A percentile compares a stretch with the other conserved stretches of the same genome.
phyloP scores from a whole-genome alignment of 2,329 filamentous ascomycete species.

The Pyricularia sp. region DNA sequence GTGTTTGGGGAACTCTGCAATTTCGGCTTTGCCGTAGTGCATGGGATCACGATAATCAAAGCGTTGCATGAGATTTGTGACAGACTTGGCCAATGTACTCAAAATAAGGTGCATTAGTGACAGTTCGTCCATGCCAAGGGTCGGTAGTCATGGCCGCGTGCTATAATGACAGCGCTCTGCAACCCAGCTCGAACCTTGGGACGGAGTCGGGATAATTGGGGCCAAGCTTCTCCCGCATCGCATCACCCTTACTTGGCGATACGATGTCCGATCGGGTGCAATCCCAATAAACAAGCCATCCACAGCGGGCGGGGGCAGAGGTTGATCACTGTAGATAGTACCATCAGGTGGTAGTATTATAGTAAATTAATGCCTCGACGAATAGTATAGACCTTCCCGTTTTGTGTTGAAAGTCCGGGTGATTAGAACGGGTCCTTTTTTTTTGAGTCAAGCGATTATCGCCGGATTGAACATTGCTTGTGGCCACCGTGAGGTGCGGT shows the following conservation, averaged over 20 bases:
- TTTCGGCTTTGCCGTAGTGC: not conserved
- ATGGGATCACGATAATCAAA: not conserved
- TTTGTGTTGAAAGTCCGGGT: not conserved
- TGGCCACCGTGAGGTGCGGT: no score
- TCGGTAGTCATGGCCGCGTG: not conserved
- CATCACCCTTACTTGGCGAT: not conserved
- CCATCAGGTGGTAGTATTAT: not conserved
- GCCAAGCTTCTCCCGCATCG: not conserved
- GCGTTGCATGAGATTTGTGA: not conserved
- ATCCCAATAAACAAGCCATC: not conserved
- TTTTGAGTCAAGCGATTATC: not conserved
- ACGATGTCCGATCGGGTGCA: not conserved
- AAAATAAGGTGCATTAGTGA: not conserved
- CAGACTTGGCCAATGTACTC: not conserved
- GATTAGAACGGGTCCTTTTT: not conserved
- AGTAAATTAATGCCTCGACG: no score
- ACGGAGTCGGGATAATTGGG: not conserved
- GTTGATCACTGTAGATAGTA: not conserved
- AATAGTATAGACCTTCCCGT: not conserved
- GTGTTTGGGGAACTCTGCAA: not conserved
- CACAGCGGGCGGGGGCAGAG: not conserved
- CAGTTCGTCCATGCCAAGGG: not conserved
- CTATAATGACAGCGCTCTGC: not conserved
- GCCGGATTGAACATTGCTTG: not conserved
- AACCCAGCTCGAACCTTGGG: not conserved